Percentiles rank a stretch among this genome's conserved stretches.
Conservation (phyloP, 176 grass and related monocot species). For the Oryza longistaminata region DNA sequence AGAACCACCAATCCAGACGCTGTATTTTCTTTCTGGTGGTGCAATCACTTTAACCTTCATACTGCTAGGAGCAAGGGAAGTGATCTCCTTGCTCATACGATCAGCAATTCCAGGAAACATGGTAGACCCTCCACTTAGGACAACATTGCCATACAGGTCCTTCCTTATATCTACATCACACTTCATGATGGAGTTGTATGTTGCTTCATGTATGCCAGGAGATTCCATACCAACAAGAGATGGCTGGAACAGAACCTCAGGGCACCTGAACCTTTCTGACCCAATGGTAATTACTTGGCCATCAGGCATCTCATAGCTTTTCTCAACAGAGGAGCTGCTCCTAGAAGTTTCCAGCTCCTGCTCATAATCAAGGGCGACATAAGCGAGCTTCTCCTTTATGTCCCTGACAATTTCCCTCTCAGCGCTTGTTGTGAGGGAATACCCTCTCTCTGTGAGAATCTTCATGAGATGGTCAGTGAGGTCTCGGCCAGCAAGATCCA, state of each 20-base stretch:
- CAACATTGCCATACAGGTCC: conserved; percentile 74
- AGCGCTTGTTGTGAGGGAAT: conserved; percentile 73
- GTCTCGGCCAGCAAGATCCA: conserved; percentile 87
- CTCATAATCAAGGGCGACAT: conserved; percentile 79
- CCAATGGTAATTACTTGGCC: conserved; percentile 87
- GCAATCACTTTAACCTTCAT: conserved; percentile 93
- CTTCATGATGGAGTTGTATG: conserved; percentile 91
- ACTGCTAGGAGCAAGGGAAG: conserved; percentile 68
- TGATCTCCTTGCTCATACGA: conserved; percentile 89
- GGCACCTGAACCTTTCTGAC: conserved; percentile 83
- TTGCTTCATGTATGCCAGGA: conserved; percentile 76
- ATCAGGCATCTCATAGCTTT: conserved; percentile 89
- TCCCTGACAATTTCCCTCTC: conserved; percentile 90
- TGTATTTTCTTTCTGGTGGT: conserved; percentile 83
- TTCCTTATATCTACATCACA: conserved; percentile 84
- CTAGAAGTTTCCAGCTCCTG: conserved; percentile 68
- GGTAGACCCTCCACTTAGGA: conserved; percentile 85
- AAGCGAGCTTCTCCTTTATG: conserved; percentile 83
- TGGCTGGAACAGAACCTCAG: conserved; percentile 83
- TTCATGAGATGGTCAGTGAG: conserved; percentile 83
- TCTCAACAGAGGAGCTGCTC: conserved; percentile 78
- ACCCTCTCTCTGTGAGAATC: conserved; percentile 89
- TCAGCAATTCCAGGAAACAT: conserved; percentile 90
- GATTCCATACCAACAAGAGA: conserved; percentile 81
- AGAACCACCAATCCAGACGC: conserved; percentile 90